phyloP scores from a whole-genome alignment of 163 green algal species.

The Chloroidium sp. region DNA sequence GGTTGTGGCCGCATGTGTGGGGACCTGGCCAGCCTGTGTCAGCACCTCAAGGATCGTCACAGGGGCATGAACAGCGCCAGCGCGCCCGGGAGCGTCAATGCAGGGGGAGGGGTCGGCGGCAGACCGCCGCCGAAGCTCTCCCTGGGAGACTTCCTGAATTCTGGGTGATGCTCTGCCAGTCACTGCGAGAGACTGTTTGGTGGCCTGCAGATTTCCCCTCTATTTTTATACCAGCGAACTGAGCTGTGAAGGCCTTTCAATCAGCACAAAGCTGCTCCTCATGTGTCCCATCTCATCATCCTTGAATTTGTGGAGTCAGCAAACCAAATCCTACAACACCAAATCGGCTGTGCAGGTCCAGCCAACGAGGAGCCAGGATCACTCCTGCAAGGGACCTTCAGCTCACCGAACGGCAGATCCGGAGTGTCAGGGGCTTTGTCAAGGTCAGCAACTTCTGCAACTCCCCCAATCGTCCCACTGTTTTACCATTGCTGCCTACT shows the following conservation, averaged over 20 bases:
- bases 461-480: not conserved
- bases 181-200: too few relatives aligned
- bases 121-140: not conserved
- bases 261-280: too few relatives aligned
- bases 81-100: not conserved
- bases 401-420: not conserved
- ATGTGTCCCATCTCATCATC: not conserved
- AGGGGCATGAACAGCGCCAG: constrained; percentile 25
- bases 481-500: not conserved
- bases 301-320: not conserved
- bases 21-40: constrained; percentile 33
- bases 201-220: not conserved
- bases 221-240: not conserved
- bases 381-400: not conserved
- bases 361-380: not conserved
- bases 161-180: not conserved
- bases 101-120: too few relatives aligned
- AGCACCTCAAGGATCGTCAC: constrained; percentile 49
- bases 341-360: not conserved
- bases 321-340: not conserved
- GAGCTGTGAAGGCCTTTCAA: too few relatives aligned
- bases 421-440: not conserved
- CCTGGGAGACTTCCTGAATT: not conserved
- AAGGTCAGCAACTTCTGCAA: not conserved
- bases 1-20: constrained; percentile 38